These are phyloP conservation scores for Candida tropicalis DNA, from an alignment of 1,139 yeast genomes.

Conservation along the genomic window DNA sequence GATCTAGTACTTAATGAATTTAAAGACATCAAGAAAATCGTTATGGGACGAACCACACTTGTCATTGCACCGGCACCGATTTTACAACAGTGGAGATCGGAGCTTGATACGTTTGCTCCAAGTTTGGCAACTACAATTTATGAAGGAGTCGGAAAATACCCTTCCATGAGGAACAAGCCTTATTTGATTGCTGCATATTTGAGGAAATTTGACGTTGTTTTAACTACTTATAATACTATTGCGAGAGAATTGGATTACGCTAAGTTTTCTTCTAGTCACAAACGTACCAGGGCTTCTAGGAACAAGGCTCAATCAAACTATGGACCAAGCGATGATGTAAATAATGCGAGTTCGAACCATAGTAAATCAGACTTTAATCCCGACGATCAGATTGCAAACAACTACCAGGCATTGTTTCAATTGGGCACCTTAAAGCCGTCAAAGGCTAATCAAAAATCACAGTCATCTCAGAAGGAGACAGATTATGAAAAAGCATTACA, in stretches of 20 bases:
- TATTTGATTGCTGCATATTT: constrained; percentile 49
- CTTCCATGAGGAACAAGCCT: constrained; percentile 44
- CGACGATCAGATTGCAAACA: constrained; percentile 18
- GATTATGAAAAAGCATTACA: constrained; percentile 41
- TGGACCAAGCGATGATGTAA: constrained; percentile 14
- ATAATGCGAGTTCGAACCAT: too few species aligned
- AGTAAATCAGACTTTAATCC: too few species aligned
- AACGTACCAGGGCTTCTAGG: constrained; percentile 50
- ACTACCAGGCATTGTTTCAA: constrained; percentile 34
- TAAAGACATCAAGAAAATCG: constrained; percentile 46
- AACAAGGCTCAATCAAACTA: constrained; percentile 19
- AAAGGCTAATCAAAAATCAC: constrained; percentile 28
- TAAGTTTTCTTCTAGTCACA: constrained; percentile 60
- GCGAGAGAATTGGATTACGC: constrained; percentile 84
- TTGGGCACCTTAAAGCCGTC: constrained; percentile 30
- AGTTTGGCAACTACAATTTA: constrained; percentile 61
- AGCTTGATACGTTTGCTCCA: constrained; percentile 61
- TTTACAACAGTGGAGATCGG: constrained; percentile 81
- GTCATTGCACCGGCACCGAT: constrained; percentile 87
- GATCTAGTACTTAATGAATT: constrained; percentile 37
- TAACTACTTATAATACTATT: constrained; percentile 74
- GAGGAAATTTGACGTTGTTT: constrained; percentile 70
- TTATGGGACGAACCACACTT: constrained; percentile 67
- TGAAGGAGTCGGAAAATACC: constrained; percentile 58
- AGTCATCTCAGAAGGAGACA: constrained; percentile 26